Conservation (phyloP, 352 stramenopile species). For the Phytophthora megakarya region DNA sequence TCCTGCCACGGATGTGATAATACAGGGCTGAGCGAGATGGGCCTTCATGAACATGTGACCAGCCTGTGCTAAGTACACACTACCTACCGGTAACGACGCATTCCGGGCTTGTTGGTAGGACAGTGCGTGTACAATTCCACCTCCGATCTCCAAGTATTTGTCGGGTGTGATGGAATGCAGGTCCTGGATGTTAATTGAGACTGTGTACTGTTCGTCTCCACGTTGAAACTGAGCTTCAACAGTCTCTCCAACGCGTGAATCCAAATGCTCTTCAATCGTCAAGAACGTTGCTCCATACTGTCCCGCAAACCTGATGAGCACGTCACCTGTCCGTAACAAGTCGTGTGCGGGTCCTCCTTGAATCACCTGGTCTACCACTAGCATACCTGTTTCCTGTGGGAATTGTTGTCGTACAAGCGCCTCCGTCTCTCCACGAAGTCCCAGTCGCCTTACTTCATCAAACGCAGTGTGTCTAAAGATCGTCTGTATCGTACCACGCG, state of each 20-base stretch:
- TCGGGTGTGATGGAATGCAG: conserved; percentile 86
- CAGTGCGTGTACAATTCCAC: conserved; percentile 86
- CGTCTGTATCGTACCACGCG: conserved; percentile 85
- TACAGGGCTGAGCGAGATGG: conserved; percentile 81
- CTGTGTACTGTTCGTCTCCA: conserved; percentile 57
- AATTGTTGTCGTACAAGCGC: conserved; percentile 68
- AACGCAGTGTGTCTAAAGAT: conserved; percentile 91
- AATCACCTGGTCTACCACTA: conserved; percentile 90
- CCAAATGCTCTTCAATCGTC: conserved; percentile 77
- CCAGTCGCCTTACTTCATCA: conserved; percentile 87
- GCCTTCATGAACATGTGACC: conserved; percentile 93
- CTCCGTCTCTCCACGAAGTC: conserved; percentile 72
- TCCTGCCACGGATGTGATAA: conserved; percentile 86
- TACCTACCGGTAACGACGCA: conserved; percentile 70
- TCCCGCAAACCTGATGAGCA: conserved; percentile 83
- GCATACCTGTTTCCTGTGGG: conserved; percentile 87
- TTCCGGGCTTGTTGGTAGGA: conserved; percentile 91
- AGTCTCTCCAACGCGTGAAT: conserved; percentile 66
- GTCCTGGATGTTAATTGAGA: conserved; percentile 61
- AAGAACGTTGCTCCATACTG: conserved; percentile 85
- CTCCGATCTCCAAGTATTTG: conserved; percentile 85
- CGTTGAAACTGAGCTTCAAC: conserved; percentile 81
- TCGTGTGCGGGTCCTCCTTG: conserved; percentile 74
- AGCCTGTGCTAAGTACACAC: conserved; percentile 85
- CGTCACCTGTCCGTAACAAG: conserved; percentile 84